Percentiles rank a stretch among this genome's conserved stretches.
phyloP scores from a whole-genome alignment of 2,329 filamentous ascomycete species.

The Aciculosporium take region DNA sequence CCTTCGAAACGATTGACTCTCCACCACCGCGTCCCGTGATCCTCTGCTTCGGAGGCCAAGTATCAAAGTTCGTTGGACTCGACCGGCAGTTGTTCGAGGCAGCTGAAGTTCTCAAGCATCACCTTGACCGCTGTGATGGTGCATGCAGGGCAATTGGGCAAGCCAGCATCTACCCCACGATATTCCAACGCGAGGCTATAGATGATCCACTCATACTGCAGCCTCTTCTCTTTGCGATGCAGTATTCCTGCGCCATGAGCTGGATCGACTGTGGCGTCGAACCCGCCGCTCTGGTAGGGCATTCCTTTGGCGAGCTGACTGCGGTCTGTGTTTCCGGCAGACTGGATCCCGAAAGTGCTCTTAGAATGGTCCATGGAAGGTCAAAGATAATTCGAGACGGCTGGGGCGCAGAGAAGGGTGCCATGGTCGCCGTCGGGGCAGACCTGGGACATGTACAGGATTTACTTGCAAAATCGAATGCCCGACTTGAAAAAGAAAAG shows the following conservation, averaged over 20 bases:
- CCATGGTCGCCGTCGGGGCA: conserved; percentile 25
- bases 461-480: conserved; percentile 7
- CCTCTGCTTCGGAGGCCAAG: conserved; percentile 20
- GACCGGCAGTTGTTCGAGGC: conserved; percentile 17
- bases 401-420: conserved; percentile 22
- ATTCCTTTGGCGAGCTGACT: conserved; percentile 28
- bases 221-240: conserved; percentile 23
- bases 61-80: conserved; percentile 16
- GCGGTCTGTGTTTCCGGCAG: conserved; percentile 22
- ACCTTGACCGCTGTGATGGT: conserved; percentile 7
- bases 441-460: conserved; percentile 10
- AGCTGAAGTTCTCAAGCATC: conserved; percentile 10
- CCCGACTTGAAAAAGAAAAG: conserved; percentile 5
- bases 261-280: conserved; percentile 23
- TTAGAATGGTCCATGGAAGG: conserved; percentile 16
- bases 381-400: conserved; percentile 16
- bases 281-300: conserved; percentile 17
- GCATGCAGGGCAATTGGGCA: conserved; percentile 8
- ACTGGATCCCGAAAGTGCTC: conserved; percentile 16
- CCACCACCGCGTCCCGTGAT: conserved; percentile 16
- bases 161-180: conserved; percentile 16
- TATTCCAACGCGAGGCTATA: conserved; percentile 16
- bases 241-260: conserved; percentile 20
- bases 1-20: not conserved
- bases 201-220: conserved; percentile 21